Evolutionary conservation across 371 early-diverging fungal genomes (phyloP), one percentile per base, ranked within the genome.

Genomic region (Funneliformis caledonium): DNA sequence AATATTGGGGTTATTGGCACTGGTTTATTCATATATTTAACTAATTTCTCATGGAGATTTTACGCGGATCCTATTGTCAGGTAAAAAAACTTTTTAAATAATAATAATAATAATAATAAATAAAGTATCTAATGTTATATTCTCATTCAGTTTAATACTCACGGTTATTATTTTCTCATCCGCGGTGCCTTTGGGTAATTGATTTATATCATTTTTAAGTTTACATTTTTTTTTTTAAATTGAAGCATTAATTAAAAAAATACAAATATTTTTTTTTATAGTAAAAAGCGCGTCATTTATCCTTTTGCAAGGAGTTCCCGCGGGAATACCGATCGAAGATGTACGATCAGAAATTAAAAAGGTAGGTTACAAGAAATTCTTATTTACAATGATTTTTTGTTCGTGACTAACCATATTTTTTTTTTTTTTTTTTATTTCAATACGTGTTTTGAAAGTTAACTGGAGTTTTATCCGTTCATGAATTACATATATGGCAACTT

Each of bases 401-500:
- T 52, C 11, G 52, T 52, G 11, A 14, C 26, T n/a, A 10, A 43
- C 43, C 11, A 16, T 45, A 12, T 70, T 70, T 43, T 26, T 26
- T 19, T 37, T 11, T 43, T 45, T 9, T 3, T 33, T 72, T 26
- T 26, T 26, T n/a, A n/a, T n/a, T 26, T 26, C 26, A 26, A 37
- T 37, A 37, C 37, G 33, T 84, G 74, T 75, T 80, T 26, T 26
- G 26, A 76, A 83, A 89, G 78, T 83, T 93, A 12, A 88, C 88
- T 4, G 91, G 89, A 43, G 91, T 97, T 9, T 48, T 92, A 6
- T 93, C 92, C 19, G 88, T 97, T 48, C 98, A 97, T 82, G 98
- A 97, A 78, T 81, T 97, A n/a, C 98, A 97, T 82, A 94, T 97
- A 33, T 97, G 97, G 97, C 94, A 96, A 82, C 85, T 97, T 75